phyloP scores from a whole-genome alignment of 805 yeast species.

The Yarrowia keelungensis region DNA sequence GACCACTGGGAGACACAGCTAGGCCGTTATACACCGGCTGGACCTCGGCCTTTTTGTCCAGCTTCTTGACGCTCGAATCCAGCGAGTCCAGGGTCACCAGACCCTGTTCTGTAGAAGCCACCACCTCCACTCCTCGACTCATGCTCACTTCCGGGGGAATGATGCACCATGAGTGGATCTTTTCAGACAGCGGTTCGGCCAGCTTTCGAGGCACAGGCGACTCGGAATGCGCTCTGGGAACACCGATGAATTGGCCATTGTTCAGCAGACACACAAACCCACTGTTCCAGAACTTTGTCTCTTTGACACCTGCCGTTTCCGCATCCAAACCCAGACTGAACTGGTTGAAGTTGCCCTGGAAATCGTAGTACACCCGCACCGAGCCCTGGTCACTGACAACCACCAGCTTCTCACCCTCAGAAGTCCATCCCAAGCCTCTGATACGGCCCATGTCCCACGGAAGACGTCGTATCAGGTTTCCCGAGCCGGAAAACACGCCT shows the following conservation, averaged over 20 bases:
- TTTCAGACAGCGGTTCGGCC: not conserved
- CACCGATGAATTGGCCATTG: conserved; percentile 54
- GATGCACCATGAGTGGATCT: conserved; percentile 47
- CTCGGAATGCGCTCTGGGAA: conserved; percentile 44
- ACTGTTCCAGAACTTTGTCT: conserved; percentile 52
- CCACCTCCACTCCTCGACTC: conserved; percentile 48
- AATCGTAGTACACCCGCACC: conserved; percentile 66
- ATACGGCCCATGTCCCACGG: conserved; percentile 54
- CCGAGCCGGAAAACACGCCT: conserved; percentile 48
- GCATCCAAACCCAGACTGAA: conserved; percentile 52
- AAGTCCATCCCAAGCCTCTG: conserved; percentile 60
- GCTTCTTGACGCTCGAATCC: conserved; percentile 20
- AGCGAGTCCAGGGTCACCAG: conserved; percentile 39
- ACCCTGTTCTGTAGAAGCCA: conserved; percentile 44
- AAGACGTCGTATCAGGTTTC: conserved; percentile 44
- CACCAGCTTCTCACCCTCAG: conserved; percentile 58
- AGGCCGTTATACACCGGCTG: conserved; percentile 43
- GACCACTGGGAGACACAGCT: conserved; percentile 60
- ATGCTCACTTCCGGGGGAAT: conserved; percentile 45
- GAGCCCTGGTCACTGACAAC: conserved; percentile 62
- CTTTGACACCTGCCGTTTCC: conserved; percentile 49
- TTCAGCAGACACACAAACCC: conserved; percentile 57
- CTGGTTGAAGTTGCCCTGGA: conserved; percentile 71
- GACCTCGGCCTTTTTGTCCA: conserved; percentile 39
- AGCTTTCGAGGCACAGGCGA: conserved; percentile 16